Percentiles rank a stretch among this genome's conserved stretches.
Conservation (phyloP, 2,329 filamentous ascomycete genomes). For the Xylaria hypoxylon region DNA sequence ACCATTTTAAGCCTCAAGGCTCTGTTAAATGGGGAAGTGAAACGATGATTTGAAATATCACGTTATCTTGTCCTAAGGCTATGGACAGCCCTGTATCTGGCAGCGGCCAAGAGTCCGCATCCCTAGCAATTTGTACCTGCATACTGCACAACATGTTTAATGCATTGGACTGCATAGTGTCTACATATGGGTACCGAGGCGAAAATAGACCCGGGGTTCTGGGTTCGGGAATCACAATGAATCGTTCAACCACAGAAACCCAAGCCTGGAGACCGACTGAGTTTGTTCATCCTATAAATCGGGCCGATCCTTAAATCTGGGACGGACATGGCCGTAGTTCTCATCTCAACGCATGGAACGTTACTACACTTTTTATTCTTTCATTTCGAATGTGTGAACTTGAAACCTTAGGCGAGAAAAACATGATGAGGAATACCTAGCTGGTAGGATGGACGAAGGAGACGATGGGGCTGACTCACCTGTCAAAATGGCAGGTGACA, state of each 20-base stretch:
- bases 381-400: neutral
- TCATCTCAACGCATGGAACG: slow-evolving; percentile 17
- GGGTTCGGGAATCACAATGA: slow-evolving; percentile 15
- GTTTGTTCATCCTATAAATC: neutral
- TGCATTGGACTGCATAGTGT: neutral
- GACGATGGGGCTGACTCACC: slow-evolving; percentile 5
- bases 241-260: neutral
- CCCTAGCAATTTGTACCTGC: slow-evolving; percentile 26
- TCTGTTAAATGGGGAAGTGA: slow-evolving; percentile 15
- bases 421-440: neutral
- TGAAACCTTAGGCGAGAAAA: slow-evolving; percentile 20
- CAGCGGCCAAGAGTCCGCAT: neutral
- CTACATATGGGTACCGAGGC: neutral
- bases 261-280: neutral
- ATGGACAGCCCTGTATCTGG: slow-evolving; percentile 9
- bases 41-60: slow-evolving; percentile 30
- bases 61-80: slow-evolving; percentile 11
- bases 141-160: slow-evolving; percentile 24
- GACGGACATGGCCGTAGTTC: neutral
- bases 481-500: slow-evolving; percentile 32
- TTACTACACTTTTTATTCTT: slow-evolving; percentile 14
- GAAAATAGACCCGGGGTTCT: neutral
- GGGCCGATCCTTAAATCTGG: neutral
- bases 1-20: slow-evolving; percentile 19
- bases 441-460: slow-evolving; percentile 11